Evolutionary conservation across 2,329 filamentous ascomycete species (phyloP).

Genomic region (Tolypocladium cylindrosporum): DNA sequence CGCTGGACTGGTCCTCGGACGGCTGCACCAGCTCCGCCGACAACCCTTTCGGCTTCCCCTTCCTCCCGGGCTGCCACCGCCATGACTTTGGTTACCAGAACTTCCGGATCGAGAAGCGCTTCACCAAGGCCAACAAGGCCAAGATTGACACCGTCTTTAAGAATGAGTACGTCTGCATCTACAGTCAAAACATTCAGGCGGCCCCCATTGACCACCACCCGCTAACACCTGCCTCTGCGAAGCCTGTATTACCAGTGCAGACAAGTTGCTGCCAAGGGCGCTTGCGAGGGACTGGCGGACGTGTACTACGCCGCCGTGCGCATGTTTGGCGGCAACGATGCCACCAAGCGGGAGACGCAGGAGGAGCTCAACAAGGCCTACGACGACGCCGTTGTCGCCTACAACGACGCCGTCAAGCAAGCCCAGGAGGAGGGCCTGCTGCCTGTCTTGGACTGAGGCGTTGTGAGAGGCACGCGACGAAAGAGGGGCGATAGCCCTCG

Average conservation of each 20-base stretch:
- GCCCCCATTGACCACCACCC: background rate
- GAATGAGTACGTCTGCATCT: slow-evolving; percentile 22
- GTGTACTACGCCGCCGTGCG: slow-evolving; percentile 30
- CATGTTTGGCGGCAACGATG: slow-evolving; percentile 23
- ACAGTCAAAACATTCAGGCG: background rate
- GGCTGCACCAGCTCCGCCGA: slow-evolving; percentile 31
- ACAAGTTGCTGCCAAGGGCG: slow-evolving; percentile 4
- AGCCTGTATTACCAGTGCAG: slow-evolving; percentile 28
- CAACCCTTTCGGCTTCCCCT: slow-evolving; percentile 33
- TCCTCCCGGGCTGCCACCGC: slow-evolving; percentile 35
- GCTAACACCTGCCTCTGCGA: background rate
- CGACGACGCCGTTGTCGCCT: slow-evolving; percentile 22
- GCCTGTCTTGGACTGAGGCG: slow-evolving; percentile 7
- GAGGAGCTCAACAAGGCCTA: slow-evolving; percentile 19
- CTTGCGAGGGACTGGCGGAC: slow-evolving; percentile 25
- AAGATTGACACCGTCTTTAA: slow-evolving; percentile 41
- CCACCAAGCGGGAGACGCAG: slow-evolving; percentile 15
- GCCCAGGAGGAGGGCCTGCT: slow-evolving; percentile 23
- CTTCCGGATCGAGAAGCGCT: slow-evolving; percentile 37
- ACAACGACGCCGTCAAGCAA: slow-evolving; percentile 23
- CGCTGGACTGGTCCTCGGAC: slow-evolving; percentile 30
- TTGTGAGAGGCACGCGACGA: background rate
- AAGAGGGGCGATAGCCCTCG: background rate
- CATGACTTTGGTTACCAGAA: slow-evolving; percentile 50
- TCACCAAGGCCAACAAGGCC: slow-evolving; percentile 29